Evolutionary conservation across 2,329 filamentous ascomycete species (phyloP), one percentile per base, ranked within the genome.

Genomic region (Pestalotiopsis sp.): DNA sequence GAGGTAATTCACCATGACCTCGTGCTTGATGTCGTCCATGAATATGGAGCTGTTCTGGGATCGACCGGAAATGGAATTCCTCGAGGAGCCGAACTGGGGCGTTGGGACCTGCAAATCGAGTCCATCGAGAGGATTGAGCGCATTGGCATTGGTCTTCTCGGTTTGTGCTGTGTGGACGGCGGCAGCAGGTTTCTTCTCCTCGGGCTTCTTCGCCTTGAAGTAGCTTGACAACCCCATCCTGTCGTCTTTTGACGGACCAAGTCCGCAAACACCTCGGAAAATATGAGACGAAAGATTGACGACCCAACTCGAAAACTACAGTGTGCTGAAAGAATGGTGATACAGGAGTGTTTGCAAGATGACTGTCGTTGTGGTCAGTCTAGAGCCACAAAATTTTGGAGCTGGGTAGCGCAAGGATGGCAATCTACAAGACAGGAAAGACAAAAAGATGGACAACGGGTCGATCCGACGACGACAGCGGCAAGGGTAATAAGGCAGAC

Each of bases 1-100:
- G 30, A 94, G 83, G 77, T 93, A 93, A 79, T 92, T 94, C 69
- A 92, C 91, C 91, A 94, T 94, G 69, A 94, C 90, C 78, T 94
- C 92, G 75, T 93, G 90, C 78, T 91, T 92, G 79, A 93, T 91
- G 70, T 92, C 91, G 68, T 92, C 90, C 11, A 92, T 78, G 68
- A 91, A 85, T 67, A 85, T 79, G 52, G 86, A 88, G 74, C 84
- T 88, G 61, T 78, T 78, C 26, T 64, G 66, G 1, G 84, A 86
- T 56, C 77, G 80, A 35, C 77, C 83, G 0, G 84, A 85, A 39
- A 86, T 75, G 0, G 87, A 90, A 71, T 82, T 82, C 63, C 85
- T 84, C 20, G 86, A 83, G 14, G 85, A 86, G 71, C 78, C 81
- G 70, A 83, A 83, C 66, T 83, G 81, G 10, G 82, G 82, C 3